Evolutionary conservation across 352 stramenopile genomes (phyloP).

Genomic region (Pythium dissimile): DNA sequence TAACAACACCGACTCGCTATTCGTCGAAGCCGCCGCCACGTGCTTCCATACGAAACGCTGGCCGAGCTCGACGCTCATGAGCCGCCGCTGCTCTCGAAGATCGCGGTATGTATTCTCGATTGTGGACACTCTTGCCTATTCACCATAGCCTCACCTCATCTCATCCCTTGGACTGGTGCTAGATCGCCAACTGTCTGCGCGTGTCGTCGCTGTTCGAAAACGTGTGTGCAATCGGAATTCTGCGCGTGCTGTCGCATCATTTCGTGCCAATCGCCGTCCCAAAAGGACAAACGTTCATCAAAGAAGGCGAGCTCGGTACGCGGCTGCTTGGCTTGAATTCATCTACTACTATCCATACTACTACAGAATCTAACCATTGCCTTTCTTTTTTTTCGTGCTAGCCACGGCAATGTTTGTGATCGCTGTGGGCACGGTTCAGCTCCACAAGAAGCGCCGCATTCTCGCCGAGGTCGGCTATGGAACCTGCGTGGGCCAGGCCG

Average conservation of each 20-base stretch:
- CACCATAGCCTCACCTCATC: too few relatives aligned
- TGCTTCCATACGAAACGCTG: conserved; percentile 56
- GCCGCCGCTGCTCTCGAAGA: conserved; percentile 62
- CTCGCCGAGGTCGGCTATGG: conserved; percentile 64
- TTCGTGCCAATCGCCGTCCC: conserved; percentile 58
- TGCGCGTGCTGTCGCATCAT: conserved; percentile 73
- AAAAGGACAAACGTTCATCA: conserved; percentile 54
- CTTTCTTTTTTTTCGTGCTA: conserved; percentile 14
- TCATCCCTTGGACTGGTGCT: too few relatives aligned
- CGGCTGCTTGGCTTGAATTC: too few relatives aligned
- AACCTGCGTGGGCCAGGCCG: conserved; percentile 74
- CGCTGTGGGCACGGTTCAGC: conserved; percentile 62
- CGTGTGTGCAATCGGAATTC: conserved; percentile 73
- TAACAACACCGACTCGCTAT: too few relatives aligned
- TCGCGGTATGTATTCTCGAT: conserved; percentile 42
- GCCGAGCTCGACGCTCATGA: conserved; percentile 31
- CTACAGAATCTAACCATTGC: background rate
- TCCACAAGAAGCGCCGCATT: conserved; percentile 71
- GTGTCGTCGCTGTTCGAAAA: conserved; percentile 80
- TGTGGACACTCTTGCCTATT: background rate
- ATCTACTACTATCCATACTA: too few relatives aligned
- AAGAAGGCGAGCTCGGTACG: conserved; percentile 65
- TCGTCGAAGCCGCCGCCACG: conserved; percentile 34
- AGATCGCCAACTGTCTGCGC: conserved; percentile 80
- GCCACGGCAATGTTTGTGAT: conserved; percentile 79